Conservation (phyloP, 495 filamentous ascomycete genomes). For the Aspergillus ellipticus region DNA sequence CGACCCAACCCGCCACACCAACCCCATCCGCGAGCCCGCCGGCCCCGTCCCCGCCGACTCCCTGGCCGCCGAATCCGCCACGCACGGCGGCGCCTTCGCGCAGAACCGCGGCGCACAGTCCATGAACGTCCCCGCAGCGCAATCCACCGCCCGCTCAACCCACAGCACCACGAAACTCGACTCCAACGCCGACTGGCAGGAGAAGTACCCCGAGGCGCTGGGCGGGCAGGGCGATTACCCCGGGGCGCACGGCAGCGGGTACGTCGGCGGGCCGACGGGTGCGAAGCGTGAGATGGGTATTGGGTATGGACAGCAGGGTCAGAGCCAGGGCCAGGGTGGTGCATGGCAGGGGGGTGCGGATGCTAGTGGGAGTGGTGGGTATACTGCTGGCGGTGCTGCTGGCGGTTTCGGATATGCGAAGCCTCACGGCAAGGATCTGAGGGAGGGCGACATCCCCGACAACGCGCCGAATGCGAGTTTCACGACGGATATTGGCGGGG, state of each 20-base stretch:
- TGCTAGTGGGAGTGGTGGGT: slow-evolving; percentile 32
- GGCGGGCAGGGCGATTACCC: slow-evolving; percentile 49
- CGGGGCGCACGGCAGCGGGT: slow-evolving; percentile 43
- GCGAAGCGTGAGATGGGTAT: slow-evolving; percentile 36
- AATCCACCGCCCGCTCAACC: slow-evolving; percentile 55
- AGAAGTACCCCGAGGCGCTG: slow-evolving; percentile 46
- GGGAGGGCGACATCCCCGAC: slow-evolving; percentile 51
- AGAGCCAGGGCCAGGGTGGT: slow-evolving; percentile 3
- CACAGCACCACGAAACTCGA: slow-evolving; percentile 51
- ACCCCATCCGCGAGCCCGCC: slow-evolving; percentile 48
- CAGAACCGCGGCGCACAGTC: slow-evolving; percentile 50
- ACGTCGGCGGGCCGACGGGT: slow-evolving; percentile 40
- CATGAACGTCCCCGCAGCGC: slow-evolving; percentile 39
- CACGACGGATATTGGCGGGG: slow-evolving; percentile 53
- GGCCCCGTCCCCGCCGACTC: slow-evolving; percentile 60
- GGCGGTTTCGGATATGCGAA: slow-evolving; percentile 32
- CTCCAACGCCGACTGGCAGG: slow-evolving; percentile 40
- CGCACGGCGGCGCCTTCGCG: slow-evolving; percentile 48
- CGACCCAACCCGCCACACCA: slow-evolving; percentile 42
- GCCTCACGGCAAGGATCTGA: slow-evolving; percentile 55
- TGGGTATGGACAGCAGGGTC: slow-evolving; percentile 16
- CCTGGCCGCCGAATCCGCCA: slow-evolving; percentile 60
- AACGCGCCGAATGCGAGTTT: slow-evolving; percentile 56
- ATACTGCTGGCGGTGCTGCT: slow-evolving; percentile 22
- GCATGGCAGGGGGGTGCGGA: slow-evolving; percentile 7